Evolutionary conservation across 2,329 filamentous ascomycete genomes (phyloP), one percentile per base, ranked within the genome.

Genomic region (Monascus ruber): DNA sequence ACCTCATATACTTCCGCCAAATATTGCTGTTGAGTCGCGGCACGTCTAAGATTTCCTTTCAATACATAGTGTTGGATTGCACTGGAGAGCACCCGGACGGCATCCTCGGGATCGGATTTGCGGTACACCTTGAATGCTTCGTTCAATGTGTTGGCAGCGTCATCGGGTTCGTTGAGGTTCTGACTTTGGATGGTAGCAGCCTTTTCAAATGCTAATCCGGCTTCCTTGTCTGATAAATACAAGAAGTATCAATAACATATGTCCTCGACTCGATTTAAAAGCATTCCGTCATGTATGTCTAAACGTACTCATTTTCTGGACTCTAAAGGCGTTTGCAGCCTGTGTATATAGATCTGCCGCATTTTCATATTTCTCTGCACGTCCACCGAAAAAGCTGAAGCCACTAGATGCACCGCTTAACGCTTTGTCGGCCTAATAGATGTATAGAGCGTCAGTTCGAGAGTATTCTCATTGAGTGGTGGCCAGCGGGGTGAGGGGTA

Each of bases 121-220:
- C 82, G 77, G 69, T 95, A 96, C 43, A 86, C 83, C 71, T 96
- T 95, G 75, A 88, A 96, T 38, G 91, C 91, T 62, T 96, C 88
- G 54, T 82, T 77, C 44, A 87, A 70, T 35, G 83, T 82, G 65
- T 94, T 93, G 47, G 89, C 88, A 35, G 87, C 86, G 59, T 96
- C 91, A 59, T 94, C 85, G 33, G 83, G 85, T 58, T 96, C 88
- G 58, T 87, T 93, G 37, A 96, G 75, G 53, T 88, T 81, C 49
- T 79, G 74, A 36, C 70, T 76, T 62, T 94, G 85, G 43, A 96
- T 80, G 33, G 74, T 64, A n/a, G 87, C 89, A 8, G 86, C 86
- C 62, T 81, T 76, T 61, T 94, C 86, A 49, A 94, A 94, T 8
- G 86, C 81, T 55, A 83, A 74, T 24, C 87, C 89, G 9, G 89